A percentile compares a stretch with the other conserved stretches of the same genome.
Conservation (phyloP, 306 rosid genomes). For the Cicer bijugum region DNA sequence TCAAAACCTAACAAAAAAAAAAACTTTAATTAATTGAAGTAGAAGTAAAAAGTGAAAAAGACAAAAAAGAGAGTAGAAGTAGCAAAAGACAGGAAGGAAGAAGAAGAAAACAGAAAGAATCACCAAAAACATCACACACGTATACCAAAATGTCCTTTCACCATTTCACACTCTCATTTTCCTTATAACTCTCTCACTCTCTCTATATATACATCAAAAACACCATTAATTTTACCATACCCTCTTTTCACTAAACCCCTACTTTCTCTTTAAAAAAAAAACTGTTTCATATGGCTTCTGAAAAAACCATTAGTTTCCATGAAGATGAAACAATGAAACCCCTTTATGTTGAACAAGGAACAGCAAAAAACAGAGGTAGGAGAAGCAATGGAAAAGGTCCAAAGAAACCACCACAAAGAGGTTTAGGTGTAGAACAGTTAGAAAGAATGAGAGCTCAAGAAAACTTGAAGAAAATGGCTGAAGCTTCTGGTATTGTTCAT, state of each 20-base stretch:
- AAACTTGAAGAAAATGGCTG: slow-evolving; percentile 46
- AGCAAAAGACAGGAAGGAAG: slow-evolving; percentile 31
- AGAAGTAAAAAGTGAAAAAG: not conserved
- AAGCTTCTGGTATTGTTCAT: slow-evolving; percentile 30
- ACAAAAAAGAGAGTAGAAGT: slow-evolving; percentile 15
- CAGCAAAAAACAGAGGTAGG: slow-evolving; percentile 46
- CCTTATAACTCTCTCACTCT: slow-evolving; percentile 13
- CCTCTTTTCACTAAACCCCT: not conserved
- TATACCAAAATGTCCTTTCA: slow-evolving; percentile 50
- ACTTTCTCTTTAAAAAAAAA: not conserved
- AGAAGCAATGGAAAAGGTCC: slow-evolving; percentile 46
- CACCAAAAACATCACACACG: slow-evolving; percentile 40
- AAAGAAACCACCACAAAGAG: slow-evolving; percentile 71
- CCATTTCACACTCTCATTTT: slow-evolving; percentile 52
- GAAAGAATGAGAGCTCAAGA: slow-evolving; percentile 67
- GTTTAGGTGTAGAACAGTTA: slow-evolving; percentile 67
- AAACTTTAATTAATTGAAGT: not conserved
- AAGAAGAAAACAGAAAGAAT: slow-evolving; percentile 26
- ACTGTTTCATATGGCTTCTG: not conserved
- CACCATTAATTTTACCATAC: slow-evolving; percentile 8
- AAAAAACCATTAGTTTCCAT: not conserved
- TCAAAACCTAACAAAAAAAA: not conserved
- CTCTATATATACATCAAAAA: slow-evolving; percentile 4
- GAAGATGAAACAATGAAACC: not conserved
- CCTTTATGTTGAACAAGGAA: slow-evolving; percentile 16